Base-by-base conservation (phyloP, 2,329 filamentous ascomycete species). In the Cladosporium sp. region DNA sequence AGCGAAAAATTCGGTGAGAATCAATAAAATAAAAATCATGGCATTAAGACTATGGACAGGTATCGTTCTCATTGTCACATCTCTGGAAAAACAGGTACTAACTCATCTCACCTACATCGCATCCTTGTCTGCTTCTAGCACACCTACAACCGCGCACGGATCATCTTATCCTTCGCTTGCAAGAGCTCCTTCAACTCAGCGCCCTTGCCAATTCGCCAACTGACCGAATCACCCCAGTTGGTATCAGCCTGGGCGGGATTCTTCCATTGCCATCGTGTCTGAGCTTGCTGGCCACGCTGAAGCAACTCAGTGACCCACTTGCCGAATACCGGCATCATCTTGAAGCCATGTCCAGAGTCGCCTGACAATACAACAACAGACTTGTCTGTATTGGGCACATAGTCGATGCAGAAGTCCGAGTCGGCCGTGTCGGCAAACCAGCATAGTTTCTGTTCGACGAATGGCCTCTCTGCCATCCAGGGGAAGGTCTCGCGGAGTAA, bases 381-480 rank as follows among this genome's bases (percentile, higher is more conserved):
- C 2, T 67, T 65, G 1, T 64, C 61, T 1, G 71, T 77, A 1
- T 68, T 62, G 0, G 80, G 80, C 1, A 84, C 75, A 47, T 74
- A 79, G 59, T 84, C 81, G 38, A 85, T 73, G 43, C 82, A 73
- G 55, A 76, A 85, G 41, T 84, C 78, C 0, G 79, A 82, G 57
- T 83, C 78, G 7, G 65, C 70, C 0, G 80, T 80, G 57, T 85
- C 82, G 0, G 80, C 79, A 53, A 80, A 81, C 82, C 82, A 85
- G 60, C 82, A 85, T n/a, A 85, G 64, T 1, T 71, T 73, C 58
- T 75, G 74, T 24, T 75, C 69, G 2, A 84, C 74, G n/a, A 85
- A 68, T 0, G 80, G 80, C 3, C 81, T 62, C 13, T 80, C 71
- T 0, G 75, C 73, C 17, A 83, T 68, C 37, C 66, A 67, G 0